Evolutionary conservation across 2,329 filamentous ascomycete species (phyloP), one percentile per base, ranked within the genome.

Genomic region (Emergomyces pasteurianus): DNA sequence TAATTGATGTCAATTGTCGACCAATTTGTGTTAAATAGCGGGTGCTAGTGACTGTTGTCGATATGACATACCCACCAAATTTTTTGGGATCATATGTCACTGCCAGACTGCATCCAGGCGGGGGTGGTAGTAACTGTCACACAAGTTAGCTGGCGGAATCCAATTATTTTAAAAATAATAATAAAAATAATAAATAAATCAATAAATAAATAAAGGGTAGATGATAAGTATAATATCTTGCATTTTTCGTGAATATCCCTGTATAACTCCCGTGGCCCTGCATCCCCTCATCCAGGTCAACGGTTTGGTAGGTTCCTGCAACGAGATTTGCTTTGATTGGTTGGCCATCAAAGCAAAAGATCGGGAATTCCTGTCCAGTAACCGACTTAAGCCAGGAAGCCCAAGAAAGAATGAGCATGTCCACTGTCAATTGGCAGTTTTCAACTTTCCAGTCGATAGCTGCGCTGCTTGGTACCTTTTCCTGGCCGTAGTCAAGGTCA

Each of bases 311-410:
- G 6, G 55, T 65, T 42, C 60, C 61, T 31, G 64, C 26, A 23
- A 58, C 60, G 38, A 68, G 54, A 62, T 72, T 65, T 57, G 60
- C 68, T 61, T 68, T 69, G 49, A 73, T 66, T 28, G 70, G 66
- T 12, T 58, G 55, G 23, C 65, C 66, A 53, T 73, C 67, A 40
- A 72, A 56, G 18, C 61, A 47, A 61, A 75, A 73, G 21, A 71
- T 66, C n/a, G 71, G 72, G 34, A 53, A 62, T 56, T 72, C 68
- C 42, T 72, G 68, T 38, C 66, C 67, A n/a, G 72, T 74, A 56
- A 71, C 69, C 38, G 65, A 63, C 49, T 65, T 63, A 54, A 74
- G 63, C 21, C 73, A 63, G 3, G 61, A 28, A 34, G 71, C 72
- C 72, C 73, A 75, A 21, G 65, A 63, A 52, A 62, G 52, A 34